Evolutionary conservation across 345 rosid species (phyloP), one percentile per base, ranked within the genome.

Genomic region (Eucalyptus albens): DNA sequence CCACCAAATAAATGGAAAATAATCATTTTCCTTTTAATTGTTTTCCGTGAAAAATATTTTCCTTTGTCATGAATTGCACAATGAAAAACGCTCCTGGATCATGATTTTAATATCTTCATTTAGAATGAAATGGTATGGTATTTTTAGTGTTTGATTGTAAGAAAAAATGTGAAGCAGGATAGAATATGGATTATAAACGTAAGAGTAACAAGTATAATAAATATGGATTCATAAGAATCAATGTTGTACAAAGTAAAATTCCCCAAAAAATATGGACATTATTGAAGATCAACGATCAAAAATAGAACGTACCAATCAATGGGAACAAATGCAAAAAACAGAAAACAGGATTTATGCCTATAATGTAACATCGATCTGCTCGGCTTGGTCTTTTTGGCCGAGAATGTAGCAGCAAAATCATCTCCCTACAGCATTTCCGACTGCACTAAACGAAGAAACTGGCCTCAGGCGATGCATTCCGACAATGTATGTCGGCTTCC

Each of bases 31-130:
- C 26, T 53, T 53, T 53, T 53, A 8, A 53, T 53, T 19, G 26
- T 4, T 53, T 53, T 53, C 1, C 59, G 5, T 5, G 26, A 4
- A 33, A 17, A 19, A 5, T 37, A 72, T 72, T 72, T 33, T 33
- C 13, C 3, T 17, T 33, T 9, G 12, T 37, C 82, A 37, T 10
- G 14, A 72, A 19, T 1, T 72, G 59, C 26, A 53, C 59, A 21
- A 21, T 53, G 59, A 21, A 21, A 53, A 21, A 53, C 11, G 1
- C 4, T 53, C 10, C 1, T 0, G 5, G 11, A 53, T 53, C 5
- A 53, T 53, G 59, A 53, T 53, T 53, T 24, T 26, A 40, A 11
- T 21, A 77, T 21, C 27, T 37, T 77, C 45, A 77, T 21, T 77
- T 37, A 13, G 5, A 19, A 72, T 72, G 15, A 19, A 72, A 72